Percentiles rank a stretch among this genome's conserved stretches.
Evolutionary conservation across 2,329 filamentous ascomycete species (phyloP).

Genomic region (Penicillium sp.): DNA sequence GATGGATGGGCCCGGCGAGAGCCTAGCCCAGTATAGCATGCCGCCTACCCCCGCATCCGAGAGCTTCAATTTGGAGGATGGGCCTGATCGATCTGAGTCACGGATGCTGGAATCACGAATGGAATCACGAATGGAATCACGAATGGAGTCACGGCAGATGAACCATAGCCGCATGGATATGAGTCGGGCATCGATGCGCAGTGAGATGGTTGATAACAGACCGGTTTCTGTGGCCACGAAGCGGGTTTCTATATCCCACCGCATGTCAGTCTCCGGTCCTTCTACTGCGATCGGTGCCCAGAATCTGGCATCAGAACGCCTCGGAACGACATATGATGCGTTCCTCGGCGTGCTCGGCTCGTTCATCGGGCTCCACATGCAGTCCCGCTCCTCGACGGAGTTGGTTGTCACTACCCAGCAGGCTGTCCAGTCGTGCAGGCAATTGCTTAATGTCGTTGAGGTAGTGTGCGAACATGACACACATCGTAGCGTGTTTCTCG

Average conservation of each 20-base stretch:
- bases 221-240: conserved; percentile 44
- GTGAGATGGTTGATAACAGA: conserved; percentile 29
- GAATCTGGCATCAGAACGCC: conserved; percentile 78
- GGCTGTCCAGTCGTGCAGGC: conserved; percentile 76
- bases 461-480: conserved; percentile 76
- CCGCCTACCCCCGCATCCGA: conserved; percentile 43
- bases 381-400: conserved; percentile 86
- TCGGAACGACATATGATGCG: conserved; percentile 77
- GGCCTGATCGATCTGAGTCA: conserved; percentile 35
- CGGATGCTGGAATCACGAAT: conserved; percentile 17
- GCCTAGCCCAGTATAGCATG: conserved; percentile 27
- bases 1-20: conserved; percentile 30
- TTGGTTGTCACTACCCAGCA: conserved; percentile 79
- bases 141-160: conserved; percentile 19
- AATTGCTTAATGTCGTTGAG: conserved; percentile 76
- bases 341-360: conserved; percentile 90
- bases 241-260: conserved; percentile 62
- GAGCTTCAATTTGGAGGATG: conserved; percentile 32
- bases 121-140: conserved; percentile 4
- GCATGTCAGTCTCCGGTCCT: conserved; percentile 72
- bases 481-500: conserved; percentile 64
- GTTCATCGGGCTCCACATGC: conserved; percentile 89
- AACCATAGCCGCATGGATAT: conserved; percentile 32
- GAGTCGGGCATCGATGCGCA: conserved; percentile 23
- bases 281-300: conserved; percentile 63